Evolutionary conservation across 495 filamentous ascomycete genomes (phyloP).

Genomic region (Massariosphaeria phaeospora): DNA sequence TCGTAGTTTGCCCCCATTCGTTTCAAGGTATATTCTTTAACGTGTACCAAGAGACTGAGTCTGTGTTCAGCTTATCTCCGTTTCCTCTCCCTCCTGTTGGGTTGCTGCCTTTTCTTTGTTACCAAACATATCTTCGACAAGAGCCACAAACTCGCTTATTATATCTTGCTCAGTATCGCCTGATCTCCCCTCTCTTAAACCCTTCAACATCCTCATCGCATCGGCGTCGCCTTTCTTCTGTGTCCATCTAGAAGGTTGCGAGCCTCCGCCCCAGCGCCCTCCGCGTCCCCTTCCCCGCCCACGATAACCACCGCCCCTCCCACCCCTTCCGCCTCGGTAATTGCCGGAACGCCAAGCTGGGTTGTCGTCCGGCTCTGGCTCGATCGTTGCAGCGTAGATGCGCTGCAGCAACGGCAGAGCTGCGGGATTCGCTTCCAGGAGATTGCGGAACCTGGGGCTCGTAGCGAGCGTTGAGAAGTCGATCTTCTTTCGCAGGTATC

Average conservation of each 20-base stretch:
- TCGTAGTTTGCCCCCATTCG: too few species aligned
- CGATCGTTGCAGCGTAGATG: conserved; percentile 35
- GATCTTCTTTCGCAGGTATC: conserved; percentile 9
- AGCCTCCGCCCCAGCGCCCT: conserved; percentile 38
- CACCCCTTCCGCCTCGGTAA: conserved; percentile 47
- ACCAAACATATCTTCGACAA: conserved; percentile 17
- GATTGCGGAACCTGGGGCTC: conserved; percentile 30
- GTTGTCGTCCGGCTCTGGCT: conserved; percentile 32
- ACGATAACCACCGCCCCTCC: conserved; percentile 51
- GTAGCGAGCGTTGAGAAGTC: conserved; percentile 35
- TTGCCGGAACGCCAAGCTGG: conserved; percentile 47
- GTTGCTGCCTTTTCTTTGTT: too few species aligned
- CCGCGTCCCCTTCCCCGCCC: conserved; percentile 47
- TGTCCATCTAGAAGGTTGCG: conserved; percentile 29
- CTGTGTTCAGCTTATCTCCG: too few species aligned
- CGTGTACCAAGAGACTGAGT: too few species aligned
- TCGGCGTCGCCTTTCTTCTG: conserved; percentile 37
- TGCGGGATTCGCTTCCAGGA: conserved; percentile 33
- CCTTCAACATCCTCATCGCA: conserved; percentile 29
- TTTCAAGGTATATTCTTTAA: too few species aligned
- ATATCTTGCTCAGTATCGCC: conserved; percentile 21
- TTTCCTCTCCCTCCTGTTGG: background rate
- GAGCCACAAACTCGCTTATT: conserved; percentile 34
- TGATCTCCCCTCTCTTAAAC: conserved; percentile 24
- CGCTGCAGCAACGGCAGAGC: conserved; percentile 32